Evolutionary conservation across 2,329 filamentous ascomycete species (phyloP), one percentile per base, ranked within the genome.

Genomic region (Ophiobolus disseminans): DNA sequence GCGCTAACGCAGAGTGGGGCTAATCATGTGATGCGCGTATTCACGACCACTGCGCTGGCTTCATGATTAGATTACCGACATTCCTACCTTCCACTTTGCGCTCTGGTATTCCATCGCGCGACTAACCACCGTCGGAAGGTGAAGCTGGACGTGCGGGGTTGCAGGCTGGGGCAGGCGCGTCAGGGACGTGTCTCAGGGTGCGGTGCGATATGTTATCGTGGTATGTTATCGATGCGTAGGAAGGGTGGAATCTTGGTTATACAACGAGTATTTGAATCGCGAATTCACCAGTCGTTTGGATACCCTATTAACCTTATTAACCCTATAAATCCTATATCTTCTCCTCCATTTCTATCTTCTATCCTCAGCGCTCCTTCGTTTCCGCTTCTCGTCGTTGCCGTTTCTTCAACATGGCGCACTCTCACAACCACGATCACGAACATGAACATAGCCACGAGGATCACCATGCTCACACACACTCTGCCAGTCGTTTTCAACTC

Each of bases 401-500:
- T 25, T 23, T n/a, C 25, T 17, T n/a, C 25, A 30, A 9, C 40
- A 65, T 65, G 62, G 51, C 39, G 9, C 52, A 60, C 40, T 53
- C 25, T n/a, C 49, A 55, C 16, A 13, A 28, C 19, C 47, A 44
- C 22, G 30, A 40, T 2, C 39, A 32, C 32, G 25, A 42, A 19
- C 49, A 53, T 39, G 40, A 34, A 11, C 37, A 54, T 36, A 44
- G 48, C 13, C 47, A 52, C 31, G 23, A n/a, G n/a, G n/a, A n/a
- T n/a, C n/a, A n/a, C n/a, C n/a, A n/a, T n/a, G n/a, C n/a, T n/a
- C n/a, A n/a, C n/a, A n/a, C n/a, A n/a, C n/a, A n/a, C n/a, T n/a
- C n/a, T n/a, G n/a, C n/a, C n/a, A n/a, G 53, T 13, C 45, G 48
- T 16, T 63, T 66, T 30, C 52, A 64, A n/a, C 26, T 70, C 16